Percentiles rank a stretch among this genome's conserved stretches.
Conservation (phyloP, 164 flowering plant genomes). For the Hamamelis virginiana region DNA sequence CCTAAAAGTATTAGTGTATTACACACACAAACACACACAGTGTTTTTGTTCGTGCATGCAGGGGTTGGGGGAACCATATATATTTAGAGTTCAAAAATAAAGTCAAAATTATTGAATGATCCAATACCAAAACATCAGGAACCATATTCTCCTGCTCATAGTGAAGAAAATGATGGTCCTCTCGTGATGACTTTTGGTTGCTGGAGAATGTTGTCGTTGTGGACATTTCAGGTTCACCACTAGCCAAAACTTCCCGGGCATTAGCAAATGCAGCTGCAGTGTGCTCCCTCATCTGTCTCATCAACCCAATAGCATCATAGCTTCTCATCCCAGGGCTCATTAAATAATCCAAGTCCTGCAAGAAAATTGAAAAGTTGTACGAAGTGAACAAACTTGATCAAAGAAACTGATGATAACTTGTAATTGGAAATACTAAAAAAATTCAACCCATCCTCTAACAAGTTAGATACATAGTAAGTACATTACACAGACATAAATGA, state of each 20-base stretch:
- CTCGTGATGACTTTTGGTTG: not conserved
- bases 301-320: conserved; percentile 59
- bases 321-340: conserved; percentile 50
- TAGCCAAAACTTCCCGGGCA: conserved; percentile 28
- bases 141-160: not conserved
- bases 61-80: too few species aligned
- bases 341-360: conserved; percentile 51
- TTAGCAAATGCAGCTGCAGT: conserved; percentile 44
- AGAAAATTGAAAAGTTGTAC: too few species aligned
- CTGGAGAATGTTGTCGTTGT: too few species aligned
- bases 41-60: too few species aligned
- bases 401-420: not conserved
- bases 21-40: too few species aligned
- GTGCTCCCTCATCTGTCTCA: conserved; percentile 57
- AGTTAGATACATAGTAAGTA: too few species aligned
- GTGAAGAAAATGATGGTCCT: not conserved
- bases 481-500: not conserved
- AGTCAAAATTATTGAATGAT: too few species aligned
- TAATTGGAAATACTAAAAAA: not conserved
- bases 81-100: too few species aligned
- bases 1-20: too few species aligned
- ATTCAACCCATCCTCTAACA: not conserved
- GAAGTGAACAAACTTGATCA: not conserved
- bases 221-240: too few species aligned
- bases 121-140: not conserved